These are phyloP conservation scores for Polygonum maritimum DNA, from an alignment of 148 eudicot species.

Conservation along the genomic window DNA sequence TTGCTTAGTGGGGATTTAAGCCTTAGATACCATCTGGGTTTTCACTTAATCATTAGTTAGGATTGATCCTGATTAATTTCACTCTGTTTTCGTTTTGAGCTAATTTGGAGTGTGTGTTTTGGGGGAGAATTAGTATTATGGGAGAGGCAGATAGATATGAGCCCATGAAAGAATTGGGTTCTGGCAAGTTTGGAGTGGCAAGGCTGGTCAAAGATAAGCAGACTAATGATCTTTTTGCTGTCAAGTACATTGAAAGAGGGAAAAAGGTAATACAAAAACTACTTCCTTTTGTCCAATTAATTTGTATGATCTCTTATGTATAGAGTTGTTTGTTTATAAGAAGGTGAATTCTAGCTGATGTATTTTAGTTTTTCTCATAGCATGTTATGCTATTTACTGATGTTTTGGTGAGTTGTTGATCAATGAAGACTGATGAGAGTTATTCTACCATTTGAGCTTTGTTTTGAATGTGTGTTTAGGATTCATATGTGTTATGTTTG, in stretches of 20 bases:
- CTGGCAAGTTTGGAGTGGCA: constrained; percentile 54
- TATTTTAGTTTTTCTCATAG: background rate
- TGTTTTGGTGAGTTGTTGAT: background rate
- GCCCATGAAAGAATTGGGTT: constrained; percentile 33
- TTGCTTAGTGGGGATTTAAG: background rate
- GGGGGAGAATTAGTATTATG: background rate
- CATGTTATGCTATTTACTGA: background rate
- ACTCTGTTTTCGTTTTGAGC: background rate
- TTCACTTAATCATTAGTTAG: background rate
- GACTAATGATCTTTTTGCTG: constrained; percentile 39
- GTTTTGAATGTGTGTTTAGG: background rate
- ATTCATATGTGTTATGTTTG: background rate
- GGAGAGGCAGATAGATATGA: constrained; percentile 38
- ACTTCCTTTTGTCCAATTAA: background rate
- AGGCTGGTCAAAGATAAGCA: constrained; percentile 44
- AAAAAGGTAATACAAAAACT: constrained; percentile 17
- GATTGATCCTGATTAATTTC: background rate
- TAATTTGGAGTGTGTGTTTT: background rate
- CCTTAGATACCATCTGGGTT: background rate
- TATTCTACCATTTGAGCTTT: too few relatives aligned
- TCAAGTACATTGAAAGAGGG: constrained; percentile 54
- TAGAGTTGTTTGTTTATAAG: too few relatives aligned
- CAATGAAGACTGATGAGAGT: too few relatives aligned
- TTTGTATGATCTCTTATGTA: background rate
- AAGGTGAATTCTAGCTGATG: background rate